A percentile compares a stretch with the other conserved stretches of the same genome.
Conservation (phyloP, 345 rosid genomes). For the Salix viminalis region DNA sequence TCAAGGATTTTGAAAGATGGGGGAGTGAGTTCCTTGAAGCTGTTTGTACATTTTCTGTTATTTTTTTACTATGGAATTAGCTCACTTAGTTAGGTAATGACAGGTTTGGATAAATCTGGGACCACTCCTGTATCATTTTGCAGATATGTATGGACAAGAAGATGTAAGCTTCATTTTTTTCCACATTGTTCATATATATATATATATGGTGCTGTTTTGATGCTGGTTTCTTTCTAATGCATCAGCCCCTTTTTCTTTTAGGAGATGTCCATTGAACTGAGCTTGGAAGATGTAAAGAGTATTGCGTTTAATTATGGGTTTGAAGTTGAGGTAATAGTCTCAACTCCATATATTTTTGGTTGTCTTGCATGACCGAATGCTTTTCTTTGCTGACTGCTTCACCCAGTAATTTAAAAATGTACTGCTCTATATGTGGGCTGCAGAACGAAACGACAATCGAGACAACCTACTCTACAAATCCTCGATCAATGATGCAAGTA, state of each 20-base stretch:
- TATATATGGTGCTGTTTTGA: neutral
- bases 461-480: constrained; percentile 84
- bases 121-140: constrained; percentile 91
- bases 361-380: neutral
- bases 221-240: constrained; percentile 3
- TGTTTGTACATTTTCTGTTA: constrained; percentile 8
- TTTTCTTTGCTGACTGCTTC: neutral
- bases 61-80: constrained; percentile 11
- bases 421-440: constrained; percentile 21
- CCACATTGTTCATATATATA: neutral
- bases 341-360: neutral
- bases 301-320: constrained; percentile 77
- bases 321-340: constrained; percentile 52
- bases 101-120: constrained; percentile 98
- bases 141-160: constrained; percentile 70
- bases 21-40: constrained; percentile 54
- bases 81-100: constrained; percentile 11
- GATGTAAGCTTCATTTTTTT: constrained; percentile 57
- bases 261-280: constrained; percentile 97
- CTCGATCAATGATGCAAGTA: constrained; percentile 93
- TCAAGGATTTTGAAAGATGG: constrained; percentile 87
- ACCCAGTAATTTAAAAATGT: neutral
- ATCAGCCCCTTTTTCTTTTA: constrained; percentile 11
- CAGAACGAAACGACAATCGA: constrained; percentile 77
- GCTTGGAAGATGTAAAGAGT: constrained; percentile 89